Base-by-base conservation (phyloP, 2,329 filamentous ascomycete genomes). In the Diplodia intermedia region DNA sequence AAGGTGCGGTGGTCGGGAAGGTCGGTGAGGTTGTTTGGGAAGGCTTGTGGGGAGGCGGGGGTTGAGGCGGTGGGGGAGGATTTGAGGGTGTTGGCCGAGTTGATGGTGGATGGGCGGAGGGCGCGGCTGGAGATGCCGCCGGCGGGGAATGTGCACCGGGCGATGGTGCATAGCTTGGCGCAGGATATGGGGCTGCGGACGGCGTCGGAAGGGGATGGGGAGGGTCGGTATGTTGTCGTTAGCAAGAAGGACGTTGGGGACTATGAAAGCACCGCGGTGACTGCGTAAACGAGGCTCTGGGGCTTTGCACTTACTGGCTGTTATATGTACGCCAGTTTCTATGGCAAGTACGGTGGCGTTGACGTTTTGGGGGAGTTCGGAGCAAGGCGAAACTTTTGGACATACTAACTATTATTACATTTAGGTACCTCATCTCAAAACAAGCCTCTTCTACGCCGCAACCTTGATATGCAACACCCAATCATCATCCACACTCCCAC, bases 401-500 rank as follows among this genome's bases (percentile, higher is more conserved):
- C 9, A 33, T 33, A 11, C 9, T 1, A 33, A 36, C 33, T 14
- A 36, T 11, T 36, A 36, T 36, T 36, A 36, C 33, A 36, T 36
- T 36, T 36, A 36, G 23, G 23, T 26, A 26, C 11, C 11, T 12
- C 11, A 36, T 9, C 9, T 36, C 9, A 9, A 11, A 36, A 9
- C 11, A 33, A 9, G 9, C 33, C 11, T 36, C 33, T 36, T 36
- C 11, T 12, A 36, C 33, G 33, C 33, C 33, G 33, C 33, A 9
- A 36, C 33, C 43, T 63, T 52, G 3, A 63, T 5, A 4, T 33
- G 11, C 7, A 65, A 14, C 2, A 55, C 33, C 62, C 62, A 65
- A 12, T 65, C 62, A 29, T 65, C 15, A 31, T 65, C 62, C 14
- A 65, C 50, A 15, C 33, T 29, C 14, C 62, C 62, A 49, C 31